A percentile compares a stretch with the other conserved stretches of the same genome.
Evolutionary conservation across 2,329 filamentous ascomycete species (phyloP).

Genomic region (Penicillium sp.): DNA sequence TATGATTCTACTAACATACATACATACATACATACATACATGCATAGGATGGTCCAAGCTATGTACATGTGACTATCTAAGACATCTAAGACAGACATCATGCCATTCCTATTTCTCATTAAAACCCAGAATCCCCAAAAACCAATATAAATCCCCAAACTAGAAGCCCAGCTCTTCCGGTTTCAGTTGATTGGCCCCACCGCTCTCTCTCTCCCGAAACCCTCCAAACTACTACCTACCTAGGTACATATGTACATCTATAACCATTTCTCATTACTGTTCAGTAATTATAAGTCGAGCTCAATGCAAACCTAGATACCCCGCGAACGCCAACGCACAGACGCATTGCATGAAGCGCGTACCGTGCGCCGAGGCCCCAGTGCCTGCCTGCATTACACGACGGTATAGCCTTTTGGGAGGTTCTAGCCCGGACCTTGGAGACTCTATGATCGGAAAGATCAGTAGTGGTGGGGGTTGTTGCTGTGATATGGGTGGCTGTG

Average conservation of each 20-base stretch:
- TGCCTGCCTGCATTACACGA: neutral
- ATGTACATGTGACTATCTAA: neutral
- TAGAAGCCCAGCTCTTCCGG: neutral
- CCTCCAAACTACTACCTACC: too few species aligned
- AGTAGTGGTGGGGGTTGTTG: neutral
- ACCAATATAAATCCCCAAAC: neutral
- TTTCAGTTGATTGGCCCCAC: neutral
- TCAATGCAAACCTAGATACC: neutral
- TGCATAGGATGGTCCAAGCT: too few species aligned
- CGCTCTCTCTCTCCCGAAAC: neutral
- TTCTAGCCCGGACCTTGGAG: neutral
- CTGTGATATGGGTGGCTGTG: constrained; percentile 4
- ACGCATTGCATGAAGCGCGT: neutral
- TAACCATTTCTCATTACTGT: neutral
- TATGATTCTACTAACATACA: neutral
- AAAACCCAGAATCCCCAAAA: neutral
- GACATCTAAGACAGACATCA: too few species aligned
- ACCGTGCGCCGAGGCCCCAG: neutral
- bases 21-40: too few species aligned
- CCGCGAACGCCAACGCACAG: neutral
- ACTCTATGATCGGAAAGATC: neutral
- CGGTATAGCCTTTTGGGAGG: neutral
- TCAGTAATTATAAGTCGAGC: neutral
- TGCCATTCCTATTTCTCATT: neutral
- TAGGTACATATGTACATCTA: neutral